Evolutionary conservation across 139 green algal genomes (phyloP).

Genomic region (Klebsormidium nitens): DNA sequence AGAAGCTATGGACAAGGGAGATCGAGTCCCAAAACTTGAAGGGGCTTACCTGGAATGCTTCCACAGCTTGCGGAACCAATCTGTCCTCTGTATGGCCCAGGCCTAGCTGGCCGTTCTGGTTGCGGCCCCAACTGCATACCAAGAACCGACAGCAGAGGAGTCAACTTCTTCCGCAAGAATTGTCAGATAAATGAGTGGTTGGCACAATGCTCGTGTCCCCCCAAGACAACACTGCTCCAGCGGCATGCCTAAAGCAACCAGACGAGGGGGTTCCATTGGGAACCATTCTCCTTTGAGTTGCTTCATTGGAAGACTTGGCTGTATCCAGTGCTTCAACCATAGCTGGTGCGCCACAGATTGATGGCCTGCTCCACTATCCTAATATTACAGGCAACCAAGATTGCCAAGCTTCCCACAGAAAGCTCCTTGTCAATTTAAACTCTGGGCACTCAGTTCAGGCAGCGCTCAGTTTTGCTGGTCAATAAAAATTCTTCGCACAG

Average conservation of each 20-base stretch:
- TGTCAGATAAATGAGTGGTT: neutral
- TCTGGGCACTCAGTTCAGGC: no score
- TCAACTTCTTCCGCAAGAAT: neutral
- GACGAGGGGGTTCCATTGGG: neutral
- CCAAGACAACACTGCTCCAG: neutral
- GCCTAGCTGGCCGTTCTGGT: constrained; percentile 83
- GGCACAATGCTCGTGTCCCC: no score
- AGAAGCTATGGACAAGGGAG: no score
- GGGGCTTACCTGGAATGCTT: constrained; percentile 12
- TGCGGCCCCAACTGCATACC: constrained; percentile 46
- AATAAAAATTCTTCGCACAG: no score
- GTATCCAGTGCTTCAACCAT: no score
- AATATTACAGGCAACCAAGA: no score
- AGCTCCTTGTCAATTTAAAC: no score
- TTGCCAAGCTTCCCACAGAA: no score
- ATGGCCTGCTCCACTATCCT: no score
- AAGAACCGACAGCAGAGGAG: neutral
- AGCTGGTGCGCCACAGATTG: no score
- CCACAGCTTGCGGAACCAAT: constrained; percentile 23
- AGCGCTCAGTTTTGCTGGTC: no score
- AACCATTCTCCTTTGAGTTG: neutral
- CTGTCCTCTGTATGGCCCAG: constrained; percentile 48
- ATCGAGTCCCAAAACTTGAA: neutral
- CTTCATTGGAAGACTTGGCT: neutral
- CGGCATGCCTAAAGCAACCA: neutral